A percentile compares a stretch with the other conserved stretches of the same genome.
phyloP scores from a whole-genome alignment of 164 flowering plant species.

The Paratinospora sagittata region DNA sequence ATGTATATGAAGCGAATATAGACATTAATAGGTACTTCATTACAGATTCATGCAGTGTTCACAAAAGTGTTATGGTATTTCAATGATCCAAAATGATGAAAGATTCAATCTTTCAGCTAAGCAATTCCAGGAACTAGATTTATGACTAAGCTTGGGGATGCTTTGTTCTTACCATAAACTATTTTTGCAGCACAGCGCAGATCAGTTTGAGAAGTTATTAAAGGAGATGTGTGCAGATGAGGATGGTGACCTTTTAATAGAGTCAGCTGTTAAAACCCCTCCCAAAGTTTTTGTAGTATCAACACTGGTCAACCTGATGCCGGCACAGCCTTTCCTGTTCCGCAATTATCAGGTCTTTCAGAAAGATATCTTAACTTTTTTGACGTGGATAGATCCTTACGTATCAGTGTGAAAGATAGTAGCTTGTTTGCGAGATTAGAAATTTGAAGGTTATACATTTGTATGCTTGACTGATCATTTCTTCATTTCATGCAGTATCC shows the following conservation, averaged over 20 bases:
- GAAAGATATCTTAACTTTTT: neutral
- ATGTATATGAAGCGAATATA: too few relatives aligned
- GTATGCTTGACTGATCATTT: slow-evolving; percentile 1
- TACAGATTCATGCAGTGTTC: neutral
- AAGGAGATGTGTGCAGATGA: slow-evolving; percentile 99
- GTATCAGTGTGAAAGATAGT: neutral
- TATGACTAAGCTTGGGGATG: neutral
- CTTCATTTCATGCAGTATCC: slow-evolving; percentile 56
- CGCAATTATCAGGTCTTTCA: slow-evolving; percentile 90
- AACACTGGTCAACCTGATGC: slow-evolving; percentile 78
- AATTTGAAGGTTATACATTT: neutral
- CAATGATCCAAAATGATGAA: neutral
- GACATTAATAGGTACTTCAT: neutral
- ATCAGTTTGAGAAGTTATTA: slow-evolving; percentile 86
- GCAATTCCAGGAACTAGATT: neutral
- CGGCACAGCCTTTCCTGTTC: slow-evolving; percentile 95
- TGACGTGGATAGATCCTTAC: slow-evolving; percentile 2
- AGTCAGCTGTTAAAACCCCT: slow-evolving; percentile 72
- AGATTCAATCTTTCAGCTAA: neutral
- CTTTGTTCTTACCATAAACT: slow-evolving; percentile 5
- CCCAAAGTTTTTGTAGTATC: slow-evolving; percentile 95
- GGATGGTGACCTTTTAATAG: slow-evolving; percentile 96
- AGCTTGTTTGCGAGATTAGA: neutral
- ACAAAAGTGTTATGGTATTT: neutral
- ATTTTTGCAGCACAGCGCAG: slow-evolving; percentile 96